Conservation (phyloP, 2,329 filamentous ascomycete species). For the Calonectria pseudoturangicola region DNA sequence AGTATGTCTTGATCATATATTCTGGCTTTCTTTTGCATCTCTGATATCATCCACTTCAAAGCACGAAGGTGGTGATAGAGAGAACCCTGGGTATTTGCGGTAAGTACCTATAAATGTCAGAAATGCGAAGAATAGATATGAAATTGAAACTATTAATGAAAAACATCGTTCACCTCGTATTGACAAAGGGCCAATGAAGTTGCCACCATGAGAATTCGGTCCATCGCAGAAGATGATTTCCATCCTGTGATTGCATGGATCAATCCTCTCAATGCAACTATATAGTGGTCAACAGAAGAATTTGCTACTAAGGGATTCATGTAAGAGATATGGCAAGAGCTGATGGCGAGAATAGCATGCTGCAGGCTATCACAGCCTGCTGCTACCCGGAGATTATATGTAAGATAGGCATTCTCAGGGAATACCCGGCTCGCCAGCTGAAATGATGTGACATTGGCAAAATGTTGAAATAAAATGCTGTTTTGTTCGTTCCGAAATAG, state of each 20-base stretch:
- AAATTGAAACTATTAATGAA: too few relatives aligned
- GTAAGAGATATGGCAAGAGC: conserved; percentile 33
- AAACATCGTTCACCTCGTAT: conserved; percentile 14
- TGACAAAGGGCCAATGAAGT: conserved; percentile 34
- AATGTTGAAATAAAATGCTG: conserved; percentile 31
- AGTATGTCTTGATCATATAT: conserved; percentile 32
- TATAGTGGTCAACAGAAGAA: conserved; percentile 34
- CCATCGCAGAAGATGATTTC: conserved; percentile 32
- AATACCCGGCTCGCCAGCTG: conserved; percentile 33
- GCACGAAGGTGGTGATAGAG: conserved; percentile 34
- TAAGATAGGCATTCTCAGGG: conserved; percentile 34
- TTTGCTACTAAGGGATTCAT: conserved; percentile 16
- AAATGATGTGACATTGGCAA: conserved; percentile 31
- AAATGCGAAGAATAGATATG: too few relatives aligned
- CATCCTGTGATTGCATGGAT: conserved; percentile 36
- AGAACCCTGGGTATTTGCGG: conserved; percentile 36
- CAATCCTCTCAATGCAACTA: conserved; percentile 25
- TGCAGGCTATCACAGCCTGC: conserved; percentile 27
- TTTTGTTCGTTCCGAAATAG: conserved; percentile 35
- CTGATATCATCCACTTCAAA: conserved; percentile 34
- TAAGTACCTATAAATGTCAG: conserved; percentile 20
- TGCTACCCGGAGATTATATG: conserved; percentile 31
- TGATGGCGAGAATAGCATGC: conserved; percentile 34
- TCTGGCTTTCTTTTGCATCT: conserved; percentile 31
- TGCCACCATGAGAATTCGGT: conserved; percentile 30